Evolutionary conservation across 495 filamentous ascomycete species (phyloP), one percentile per base, ranked within the genome.

Genomic region (Lasiosphaeris hirsuta): DNA sequence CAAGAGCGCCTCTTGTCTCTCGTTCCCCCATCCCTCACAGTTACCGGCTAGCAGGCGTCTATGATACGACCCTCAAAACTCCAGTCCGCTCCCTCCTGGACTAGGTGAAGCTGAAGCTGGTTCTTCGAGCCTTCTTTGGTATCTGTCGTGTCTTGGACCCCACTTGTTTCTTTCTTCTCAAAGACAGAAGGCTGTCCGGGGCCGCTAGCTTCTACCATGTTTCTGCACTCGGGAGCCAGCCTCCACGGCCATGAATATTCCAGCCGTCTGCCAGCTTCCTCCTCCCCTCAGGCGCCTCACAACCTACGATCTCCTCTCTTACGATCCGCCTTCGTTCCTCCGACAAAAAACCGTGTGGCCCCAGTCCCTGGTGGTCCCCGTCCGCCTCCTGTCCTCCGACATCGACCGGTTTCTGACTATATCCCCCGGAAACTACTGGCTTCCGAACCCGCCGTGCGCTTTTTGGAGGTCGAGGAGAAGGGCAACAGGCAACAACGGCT

Each of bases 241-340:
- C 59, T 80, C 10, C 84, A 86, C 63, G 75, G 79, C 51, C 78
- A 79, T 69, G 84, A 86, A 64, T 78, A 76, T 61, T 79, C 76
- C 23, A 74, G 54, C 51, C 76, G 64, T 19, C 71, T 74, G 51
- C 56, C 71, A 10, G 66, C 73, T 52, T 63, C 69, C 43, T 53
- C 70, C 14, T 56, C 61, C 14, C 62, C 69, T 65, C 63, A 70
- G 62, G 59, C 69, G 52, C 44, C 56, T 13, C 60, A 59, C 4
- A 63, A 75, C 63, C 63, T 74, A 70, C 63, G 70, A 66, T 56
- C 66, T 49, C 54, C 75, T 67, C 67, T 81, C 61, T 45, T 78
- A 68, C 64, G 76, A 61, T 69, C 71, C 56, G 60, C 81, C 63
- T 51, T 79, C 65, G 66, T 68, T 36, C 59, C 23, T 30, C 23